Evolutionary conservation across 495 filamentous ascomycete genomes (phyloP), one percentile per base, ranked within the genome.

Genomic region (Penicillium parvum): DNA sequence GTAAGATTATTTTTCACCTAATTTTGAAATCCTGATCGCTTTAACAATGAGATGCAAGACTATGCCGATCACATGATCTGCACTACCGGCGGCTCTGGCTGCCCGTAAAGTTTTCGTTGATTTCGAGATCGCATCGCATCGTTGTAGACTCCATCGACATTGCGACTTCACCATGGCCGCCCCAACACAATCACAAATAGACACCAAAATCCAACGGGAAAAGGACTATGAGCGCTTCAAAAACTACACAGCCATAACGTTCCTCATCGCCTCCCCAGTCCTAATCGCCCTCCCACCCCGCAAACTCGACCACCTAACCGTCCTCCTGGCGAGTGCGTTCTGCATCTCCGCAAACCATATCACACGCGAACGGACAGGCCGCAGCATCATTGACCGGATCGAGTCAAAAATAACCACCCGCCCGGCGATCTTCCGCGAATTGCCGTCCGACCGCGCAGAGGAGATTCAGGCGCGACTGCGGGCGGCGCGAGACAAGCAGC

Each of bases 241-340:
- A 33, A 78, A 79, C 70, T 76, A 77, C 56, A 52, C 76, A 38
- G 81, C 87, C 7, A 54, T 82, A 7, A 74, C 64, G 37, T 75
- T 84, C 53, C 69, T 91, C 38, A 49, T 95, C 41, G 70, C 78
- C 19, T 79, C 81, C 26, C 88, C 90, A 1, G 52, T 85, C 37
- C 78, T 88, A 25, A 75, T 85, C 37, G 65, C 79, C 43, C 73
- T 95, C 10, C 91, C 91, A 3, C 86, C 88, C 0, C 84, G 90
- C 30, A 88, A 87, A 59, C 66, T 95, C 32, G 86, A 76, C 60
- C 60, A 69, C 40, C 61, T 73, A 29, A 72, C 84, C 43, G 68
- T 86, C 49, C 73, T 81, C 12, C 75, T 87, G 2, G 68, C 66
- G 29, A 66, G 68, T 40, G 70, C 77, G 6, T 87, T 79, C 66